Percentiles rank a stretch among this genome's conserved stretches.
Conservation (phyloP, 305 asterid genomes). For the Fraxinus baroniana region DNA sequence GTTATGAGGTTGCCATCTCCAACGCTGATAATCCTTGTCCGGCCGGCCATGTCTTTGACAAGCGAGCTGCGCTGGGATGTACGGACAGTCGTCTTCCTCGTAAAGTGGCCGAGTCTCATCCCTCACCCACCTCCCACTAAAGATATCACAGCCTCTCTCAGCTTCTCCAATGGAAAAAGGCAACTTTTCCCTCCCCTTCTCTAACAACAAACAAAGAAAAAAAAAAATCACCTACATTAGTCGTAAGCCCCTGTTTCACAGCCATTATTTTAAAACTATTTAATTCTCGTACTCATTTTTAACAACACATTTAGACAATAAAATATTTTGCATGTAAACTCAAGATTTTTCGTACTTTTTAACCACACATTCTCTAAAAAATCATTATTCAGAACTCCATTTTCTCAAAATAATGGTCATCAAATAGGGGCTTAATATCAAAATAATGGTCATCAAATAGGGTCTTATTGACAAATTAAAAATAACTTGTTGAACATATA, state of each 20-base stretch:
- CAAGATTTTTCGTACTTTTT: too few species aligned
- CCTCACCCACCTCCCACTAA: conserved; percentile 52
- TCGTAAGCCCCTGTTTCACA: background rate
- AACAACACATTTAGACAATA: too few species aligned
- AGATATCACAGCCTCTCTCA: conserved; percentile 46
- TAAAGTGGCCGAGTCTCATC: conserved; percentile 53
- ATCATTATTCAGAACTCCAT: background rate
- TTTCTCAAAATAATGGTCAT: too few species aligned
- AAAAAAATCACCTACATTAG: background rate
- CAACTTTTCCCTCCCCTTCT: conserved; percentile 30
- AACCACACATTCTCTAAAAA: background rate
- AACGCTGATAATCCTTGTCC: conserved; percentile 54
- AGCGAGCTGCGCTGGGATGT: conserved; percentile 46
- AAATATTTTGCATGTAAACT: background rate
- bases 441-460: background rate
- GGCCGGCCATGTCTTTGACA: conserved; percentile 67
- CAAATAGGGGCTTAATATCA: background rate
- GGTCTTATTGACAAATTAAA: background rate
- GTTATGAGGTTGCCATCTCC: conserved; percentile 83
- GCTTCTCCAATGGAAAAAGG: conserved; percentile 39
- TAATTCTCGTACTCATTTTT: too few species aligned
- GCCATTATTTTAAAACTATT: too few species aligned
- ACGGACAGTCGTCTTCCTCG: conserved; percentile 70
- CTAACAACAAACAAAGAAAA: conserved; percentile 22
- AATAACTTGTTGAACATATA: background rate